Evolutionary conservation across 768 basidiomycete species (phyloP).

Genomic region (Gautieria morchelliformis): DNA sequence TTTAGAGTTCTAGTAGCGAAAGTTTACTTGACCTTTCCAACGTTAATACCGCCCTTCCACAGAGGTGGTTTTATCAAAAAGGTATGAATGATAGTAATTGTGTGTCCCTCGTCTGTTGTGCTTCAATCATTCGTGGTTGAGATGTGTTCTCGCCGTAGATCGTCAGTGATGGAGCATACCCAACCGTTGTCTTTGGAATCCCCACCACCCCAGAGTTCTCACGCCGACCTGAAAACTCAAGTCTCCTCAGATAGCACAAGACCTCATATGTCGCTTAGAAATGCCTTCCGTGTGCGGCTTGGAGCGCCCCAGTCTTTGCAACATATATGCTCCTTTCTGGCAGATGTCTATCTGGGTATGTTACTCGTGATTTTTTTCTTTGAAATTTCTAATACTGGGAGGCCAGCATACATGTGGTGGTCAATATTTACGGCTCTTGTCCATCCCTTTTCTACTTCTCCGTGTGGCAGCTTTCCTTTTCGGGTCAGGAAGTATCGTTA

Average conservation of each 20-base stretch:
- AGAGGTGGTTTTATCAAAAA: too few species aligned
- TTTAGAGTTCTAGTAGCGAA: background rate
- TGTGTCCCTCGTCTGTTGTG: too few species aligned
- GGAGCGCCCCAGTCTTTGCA: conserved; percentile 1
- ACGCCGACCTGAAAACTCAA: background rate
- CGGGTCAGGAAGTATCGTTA: conserved; percentile 72
- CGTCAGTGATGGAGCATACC: background rate
- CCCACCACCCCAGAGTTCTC: background rate
- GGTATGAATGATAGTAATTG: too few species aligned
- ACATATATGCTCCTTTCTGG: conserved; percentile 22
- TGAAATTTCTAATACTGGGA: background rate
- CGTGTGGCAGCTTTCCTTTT: conserved; percentile 80
- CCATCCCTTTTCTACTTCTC: conserved; percentile 87
- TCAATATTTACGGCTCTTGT: conserved; percentile 70
- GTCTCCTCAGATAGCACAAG: background rate
- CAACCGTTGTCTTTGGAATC: background rate
- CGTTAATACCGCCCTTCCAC: background rate
- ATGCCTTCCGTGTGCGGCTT: background rate
- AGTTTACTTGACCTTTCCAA: background rate
- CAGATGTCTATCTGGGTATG: conserved; percentile 54
- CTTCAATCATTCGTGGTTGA: too few species aligned
- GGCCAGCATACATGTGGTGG: conserved; percentile 72
- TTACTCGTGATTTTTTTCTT: background rate
- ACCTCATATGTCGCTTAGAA: background rate
- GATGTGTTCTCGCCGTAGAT: too few species aligned